phyloP scores from a whole-genome alignment of 345 rosid species.

The Kernera saxatilis region DNA sequence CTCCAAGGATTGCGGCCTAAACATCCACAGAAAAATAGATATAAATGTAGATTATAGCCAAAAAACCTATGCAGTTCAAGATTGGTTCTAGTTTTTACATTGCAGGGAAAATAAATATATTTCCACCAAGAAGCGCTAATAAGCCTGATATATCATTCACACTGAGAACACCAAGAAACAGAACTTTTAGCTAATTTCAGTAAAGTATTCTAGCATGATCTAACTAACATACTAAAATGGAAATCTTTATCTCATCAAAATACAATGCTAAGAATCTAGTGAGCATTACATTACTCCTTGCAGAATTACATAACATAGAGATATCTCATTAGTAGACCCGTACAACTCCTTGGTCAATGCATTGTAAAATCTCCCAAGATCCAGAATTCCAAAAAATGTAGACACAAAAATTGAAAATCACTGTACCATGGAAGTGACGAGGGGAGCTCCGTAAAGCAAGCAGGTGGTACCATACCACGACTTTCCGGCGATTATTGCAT shows the following conservation, averaged over 20 bases:
- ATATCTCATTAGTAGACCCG: not conserved
- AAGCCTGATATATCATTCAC: not conserved
- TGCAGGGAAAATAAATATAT: not conserved
- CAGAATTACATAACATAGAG: not conserved
- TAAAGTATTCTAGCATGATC: not conserved
- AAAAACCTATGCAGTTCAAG: not conserved
- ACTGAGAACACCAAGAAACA: not conserved
- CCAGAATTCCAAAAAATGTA: not conserved
- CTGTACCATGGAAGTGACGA: constrained; percentile 59
- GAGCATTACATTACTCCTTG: not conserved
- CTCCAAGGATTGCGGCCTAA: constrained; percentile 63
- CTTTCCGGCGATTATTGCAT: constrained; percentile 49
- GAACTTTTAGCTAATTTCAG: not conserved
- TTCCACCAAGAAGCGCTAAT: not conserved
- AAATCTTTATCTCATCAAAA: not conserved
- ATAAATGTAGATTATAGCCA: not conserved
- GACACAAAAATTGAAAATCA: not conserved
- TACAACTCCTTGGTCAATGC: not conserved
- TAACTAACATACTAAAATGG: not conserved
- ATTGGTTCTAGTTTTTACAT: not conserved
- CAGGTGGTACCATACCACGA: constrained; percentile 72
- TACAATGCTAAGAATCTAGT: not conserved
- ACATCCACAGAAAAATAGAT: not conserved
- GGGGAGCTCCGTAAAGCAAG: constrained; percentile 65
- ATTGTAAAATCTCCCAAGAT: not conserved